Percentiles rank a stretch among this genome's conserved stretches.
Evolutionary conservation across 163 green algal genomes (phyloP).

Genomic region (Trebouxiophyceae sp.): DNA sequence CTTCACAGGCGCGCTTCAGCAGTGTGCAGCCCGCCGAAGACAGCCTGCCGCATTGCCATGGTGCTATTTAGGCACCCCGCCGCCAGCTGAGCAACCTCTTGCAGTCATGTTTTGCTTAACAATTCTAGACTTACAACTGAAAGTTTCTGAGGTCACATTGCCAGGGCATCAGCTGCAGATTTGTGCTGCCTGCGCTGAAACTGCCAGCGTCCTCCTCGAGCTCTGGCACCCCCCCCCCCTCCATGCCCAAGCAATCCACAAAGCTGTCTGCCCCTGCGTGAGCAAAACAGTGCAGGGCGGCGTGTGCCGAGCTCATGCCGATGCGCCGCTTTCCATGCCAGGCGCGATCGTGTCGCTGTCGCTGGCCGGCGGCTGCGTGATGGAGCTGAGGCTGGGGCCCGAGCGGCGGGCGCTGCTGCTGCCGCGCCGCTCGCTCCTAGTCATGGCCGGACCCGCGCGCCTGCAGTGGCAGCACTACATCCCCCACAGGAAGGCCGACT

Average conservation of each 20-base stretch:
- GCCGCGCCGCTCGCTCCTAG: slow-evolving; percentile 78
- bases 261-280: no score
- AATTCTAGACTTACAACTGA: not conserved
- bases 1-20: slow-evolving; percentile 57
- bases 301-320: no score
- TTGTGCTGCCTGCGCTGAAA: no score
- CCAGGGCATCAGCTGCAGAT: not conserved
- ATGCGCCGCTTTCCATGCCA: slow-evolving; percentile 3
- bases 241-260: no score
- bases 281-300: no score
- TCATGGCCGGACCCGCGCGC: slow-evolving; percentile 73
- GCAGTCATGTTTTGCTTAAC: not conserved
- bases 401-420: slow-evolving; percentile 52
- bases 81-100: no score
- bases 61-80: not conserved
- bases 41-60: not conserved
- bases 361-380: slow-evolving; percentile 59
- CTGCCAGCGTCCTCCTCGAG: not conserved
- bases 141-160: no score
- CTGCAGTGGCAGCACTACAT: slow-evolving; percentile 92
- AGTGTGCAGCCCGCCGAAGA: not conserved
- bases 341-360: slow-evolving; percentile 81
- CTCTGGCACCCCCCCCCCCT: not conserved
- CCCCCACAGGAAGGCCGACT: slow-evolving; percentile 78
- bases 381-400: slow-evolving; percentile 71